Conservation (phyloP, 768 basidiomycete species). For the Collybiopsis confluens region DNA sequence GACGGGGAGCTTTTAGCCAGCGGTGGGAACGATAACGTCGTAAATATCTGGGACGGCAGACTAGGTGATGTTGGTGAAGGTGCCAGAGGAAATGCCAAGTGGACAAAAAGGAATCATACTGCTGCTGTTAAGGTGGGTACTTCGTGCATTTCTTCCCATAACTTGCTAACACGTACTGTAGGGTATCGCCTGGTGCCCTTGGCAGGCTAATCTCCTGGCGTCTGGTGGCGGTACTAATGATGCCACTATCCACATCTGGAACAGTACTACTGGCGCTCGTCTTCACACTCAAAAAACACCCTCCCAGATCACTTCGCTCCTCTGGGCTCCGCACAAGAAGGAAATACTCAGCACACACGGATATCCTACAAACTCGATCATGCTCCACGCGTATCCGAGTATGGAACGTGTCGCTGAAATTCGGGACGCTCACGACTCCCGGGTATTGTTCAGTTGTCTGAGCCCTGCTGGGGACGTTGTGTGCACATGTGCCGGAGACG, state of each 20-base stretch:
- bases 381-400: constrained; percentile 83
- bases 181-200: constrained; percentile 97
- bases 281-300: constrained; percentile 83
- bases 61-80: constrained; percentile 53
- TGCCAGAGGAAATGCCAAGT: constrained; percentile 65
- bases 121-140: constrained; percentile 69
- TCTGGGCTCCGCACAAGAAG: constrained; percentile 83
- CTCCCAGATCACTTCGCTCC: constrained; percentile 88
- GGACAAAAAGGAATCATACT: constrained; percentile 89
- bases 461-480: constrained; percentile 90
- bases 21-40: constrained; percentile 97
- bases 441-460: constrained; percentile 82
- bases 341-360: constrained; percentile 93
- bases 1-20: constrained; percentile 91
- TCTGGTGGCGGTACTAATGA: constrained; percentile 95
- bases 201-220: constrained; percentile 89
- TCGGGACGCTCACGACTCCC: constrained; percentile 87
- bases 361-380: constrained; percentile 82
- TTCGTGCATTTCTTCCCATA: constrained; percentile 3
- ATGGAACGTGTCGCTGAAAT: constrained; percentile 80
- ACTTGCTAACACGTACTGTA: constrained; percentile 22
- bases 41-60: constrained; percentile 95
- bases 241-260: constrained; percentile 87
- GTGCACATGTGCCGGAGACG: constrained; percentile 89
- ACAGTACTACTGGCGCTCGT: constrained; percentile 86